Base-by-base conservation (phyloP, 768 basidiomycete species). In the Paxillus involutus region DNA sequence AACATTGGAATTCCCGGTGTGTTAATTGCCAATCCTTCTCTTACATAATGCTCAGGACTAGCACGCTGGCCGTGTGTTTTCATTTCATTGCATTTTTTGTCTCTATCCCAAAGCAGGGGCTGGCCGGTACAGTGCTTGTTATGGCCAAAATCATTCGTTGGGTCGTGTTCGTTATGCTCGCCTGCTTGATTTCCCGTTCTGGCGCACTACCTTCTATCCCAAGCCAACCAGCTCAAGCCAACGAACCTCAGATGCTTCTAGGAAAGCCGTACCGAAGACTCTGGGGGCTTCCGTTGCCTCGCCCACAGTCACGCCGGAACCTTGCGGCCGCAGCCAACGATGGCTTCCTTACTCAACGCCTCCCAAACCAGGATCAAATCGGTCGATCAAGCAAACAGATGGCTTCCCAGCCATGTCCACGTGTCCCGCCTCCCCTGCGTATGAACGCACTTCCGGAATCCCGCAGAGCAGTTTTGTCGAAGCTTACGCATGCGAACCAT, bases 51-150 rank as follows among this genome's bases (percentile, higher is more conserved):
- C 44, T n/a, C n/a, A n/a, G n/a, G n/a, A n/a, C n/a, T 24, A 35
- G 13, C 53, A 54, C 65, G 56, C 62, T 30, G 57, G 58, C 0
- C 55, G 63, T 51, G 45, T 39, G 51, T 26, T 49, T n/a, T 49
- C 14, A 29, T 10, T 17, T 16, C 29, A 10, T 11, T 26, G 13
- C 16, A 16, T 16, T 16, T 29, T 26, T 29, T n/a, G 26, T 40
- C 11, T 40, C n/a, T 30, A 6, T 40, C 16, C 26, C 39, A 19
- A 12, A 11, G 9, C 39, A 19, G 16, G 13, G 17, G 37, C 24
- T 17, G 45, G 44, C 37, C 11, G 12, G 44, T 14, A 12, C 4
- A 12, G 29, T 10, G 1, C 11, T 7, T 11, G 35, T 19, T 46
- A 61, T 57, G 62, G 41, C 33, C 33, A 59, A 47, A 2, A 2